phyloP scores from a whole-genome alignment of 2,329 filamentous ascomycete species.

The Cordyceps cateniannulata region DNA sequence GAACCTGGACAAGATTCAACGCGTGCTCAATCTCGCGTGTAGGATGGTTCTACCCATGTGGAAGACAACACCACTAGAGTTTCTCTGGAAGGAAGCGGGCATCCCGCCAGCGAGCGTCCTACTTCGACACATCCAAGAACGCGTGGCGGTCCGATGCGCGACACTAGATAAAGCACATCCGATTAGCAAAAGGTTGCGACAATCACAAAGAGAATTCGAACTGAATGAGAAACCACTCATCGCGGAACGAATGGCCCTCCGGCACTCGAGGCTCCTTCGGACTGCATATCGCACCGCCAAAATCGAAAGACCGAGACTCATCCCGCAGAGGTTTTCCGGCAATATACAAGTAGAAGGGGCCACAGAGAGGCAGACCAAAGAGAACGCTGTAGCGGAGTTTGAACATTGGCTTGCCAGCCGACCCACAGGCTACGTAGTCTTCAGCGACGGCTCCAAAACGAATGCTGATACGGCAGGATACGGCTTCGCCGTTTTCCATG shows the following conservation, averaged over 20 bases:
- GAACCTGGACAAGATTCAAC: slow-evolving; percentile 2
- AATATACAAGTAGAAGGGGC: not conserved
- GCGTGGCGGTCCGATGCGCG: not conserved
- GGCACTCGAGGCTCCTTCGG: not conserved
- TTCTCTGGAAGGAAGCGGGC: slow-evolving; percentile 5
- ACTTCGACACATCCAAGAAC: not conserved
- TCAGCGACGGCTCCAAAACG: slow-evolving; percentile 4
- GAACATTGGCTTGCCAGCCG: not conserved
- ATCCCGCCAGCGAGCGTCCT: not conserved
- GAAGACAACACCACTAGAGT: slow-evolving; percentile 2
- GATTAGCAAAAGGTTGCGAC: not conserved
- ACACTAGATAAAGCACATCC: slow-evolving; percentile 1
- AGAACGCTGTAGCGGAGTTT: not conserved
- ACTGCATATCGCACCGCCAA: not conserved
- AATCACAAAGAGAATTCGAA: slow-evolving; percentile 1
- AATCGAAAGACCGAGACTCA: slow-evolving; percentile 1
- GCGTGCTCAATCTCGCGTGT: slow-evolving; percentile 1
- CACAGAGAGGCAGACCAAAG: not conserved
- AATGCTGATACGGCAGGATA: not conserved
- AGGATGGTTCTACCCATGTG: not conserved
- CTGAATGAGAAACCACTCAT: slow-evolving; percentile 5
- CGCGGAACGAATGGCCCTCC: not conserved
- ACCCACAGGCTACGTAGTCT: not conserved
- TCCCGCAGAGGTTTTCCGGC: slow-evolving; percentile 3
- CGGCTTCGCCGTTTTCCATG: slow-evolving; percentile 2